Conservation (phyloP, 306 rosid species). For the Acmispon strigosus region DNA sequence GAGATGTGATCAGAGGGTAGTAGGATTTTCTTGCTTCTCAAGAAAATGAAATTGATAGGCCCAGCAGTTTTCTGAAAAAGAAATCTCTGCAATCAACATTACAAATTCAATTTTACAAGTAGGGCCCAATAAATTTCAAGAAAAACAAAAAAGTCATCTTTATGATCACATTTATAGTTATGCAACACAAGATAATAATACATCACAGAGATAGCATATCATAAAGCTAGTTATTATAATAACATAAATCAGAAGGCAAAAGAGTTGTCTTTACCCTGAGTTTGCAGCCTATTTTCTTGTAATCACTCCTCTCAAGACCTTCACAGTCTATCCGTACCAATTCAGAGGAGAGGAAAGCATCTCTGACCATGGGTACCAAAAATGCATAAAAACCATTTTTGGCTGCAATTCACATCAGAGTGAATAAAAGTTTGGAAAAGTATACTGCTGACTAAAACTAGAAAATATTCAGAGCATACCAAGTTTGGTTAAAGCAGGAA, state of each 20-base stretch:
- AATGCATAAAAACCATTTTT: constrained; percentile 78
- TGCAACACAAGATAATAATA: background rate
- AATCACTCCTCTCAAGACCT: constrained; percentile 86
- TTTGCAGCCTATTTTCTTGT: constrained; percentile 95
- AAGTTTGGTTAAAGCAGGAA: constrained; percentile 79
- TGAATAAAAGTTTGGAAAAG: constrained; percentile 18
- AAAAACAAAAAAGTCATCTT: background rate
- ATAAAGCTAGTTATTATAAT: background rate
- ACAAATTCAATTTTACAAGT: background rate
- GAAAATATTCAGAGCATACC: constrained; percentile 32
- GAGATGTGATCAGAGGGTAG: background rate
- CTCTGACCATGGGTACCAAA: constrained; percentile 89
- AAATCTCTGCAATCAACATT: background rate
- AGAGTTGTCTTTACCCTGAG: constrained; percentile 48
- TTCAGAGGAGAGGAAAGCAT: constrained; percentile 67
- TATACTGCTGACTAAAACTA: background rate
- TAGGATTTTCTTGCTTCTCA: background rate
- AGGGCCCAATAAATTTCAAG: background rate
- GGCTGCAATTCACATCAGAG: constrained; percentile 43
- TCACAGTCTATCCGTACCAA: constrained; percentile 79
- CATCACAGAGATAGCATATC: background rate
- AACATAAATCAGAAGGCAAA: background rate
- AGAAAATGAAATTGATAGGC: background rate
- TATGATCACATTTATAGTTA: background rate
- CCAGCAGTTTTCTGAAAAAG: background rate